These are phyloP conservation scores for Lomentospora prolificans DNA, from an alignment of 2,329 filamentous ascomycete genomes.

Conservation along the genomic window DNA sequence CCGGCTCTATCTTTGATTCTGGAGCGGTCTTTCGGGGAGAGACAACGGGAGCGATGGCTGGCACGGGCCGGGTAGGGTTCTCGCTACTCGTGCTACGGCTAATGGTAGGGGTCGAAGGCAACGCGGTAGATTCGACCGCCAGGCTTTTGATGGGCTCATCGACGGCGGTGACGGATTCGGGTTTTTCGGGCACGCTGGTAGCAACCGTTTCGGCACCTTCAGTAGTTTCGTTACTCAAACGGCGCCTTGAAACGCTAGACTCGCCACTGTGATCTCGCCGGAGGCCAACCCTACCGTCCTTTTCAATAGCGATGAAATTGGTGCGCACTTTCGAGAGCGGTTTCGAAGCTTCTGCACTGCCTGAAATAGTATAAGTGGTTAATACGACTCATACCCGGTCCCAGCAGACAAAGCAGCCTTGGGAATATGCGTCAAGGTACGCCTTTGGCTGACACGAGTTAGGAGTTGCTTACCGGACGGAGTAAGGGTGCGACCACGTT, in stretches of 20 bases:
- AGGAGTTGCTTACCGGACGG: conserved; percentile 29
- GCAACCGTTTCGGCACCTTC: conserved; percentile 25
- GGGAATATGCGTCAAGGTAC: background rate
- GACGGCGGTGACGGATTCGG: conserved; percentile 13
- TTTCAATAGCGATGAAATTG: conserved; percentile 65
- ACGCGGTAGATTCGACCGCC: background rate
- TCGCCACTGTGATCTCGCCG: conserved; percentile 28
- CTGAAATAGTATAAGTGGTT: conserved; percentile 23
- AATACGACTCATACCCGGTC: background rate
- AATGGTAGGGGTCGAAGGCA: too few relatives aligned
- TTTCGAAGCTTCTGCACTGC: conserved; percentile 41
- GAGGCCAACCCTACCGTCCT: conserved; percentile 47
- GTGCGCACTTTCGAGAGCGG: conserved; percentile 67
- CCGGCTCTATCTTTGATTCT: background rate
- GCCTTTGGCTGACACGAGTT: conserved; percentile 10
- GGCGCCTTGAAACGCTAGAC: conserved; percentile 26
- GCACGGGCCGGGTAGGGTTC: too few relatives aligned
- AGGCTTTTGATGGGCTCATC: conserved; percentile 3
- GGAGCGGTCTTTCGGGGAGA: background rate
- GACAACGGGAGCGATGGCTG: background rate
- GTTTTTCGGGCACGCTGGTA: conserved; percentile 16
- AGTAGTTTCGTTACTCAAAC: conserved; percentile 25
- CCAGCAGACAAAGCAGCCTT: background rate
- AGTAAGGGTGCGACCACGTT: conserved; percentile 58
- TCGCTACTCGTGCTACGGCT: background rate